Base-by-base conservation (phyloP, 495 filamentous ascomycete genomes). In the Schizothecium vesticola region DNA sequence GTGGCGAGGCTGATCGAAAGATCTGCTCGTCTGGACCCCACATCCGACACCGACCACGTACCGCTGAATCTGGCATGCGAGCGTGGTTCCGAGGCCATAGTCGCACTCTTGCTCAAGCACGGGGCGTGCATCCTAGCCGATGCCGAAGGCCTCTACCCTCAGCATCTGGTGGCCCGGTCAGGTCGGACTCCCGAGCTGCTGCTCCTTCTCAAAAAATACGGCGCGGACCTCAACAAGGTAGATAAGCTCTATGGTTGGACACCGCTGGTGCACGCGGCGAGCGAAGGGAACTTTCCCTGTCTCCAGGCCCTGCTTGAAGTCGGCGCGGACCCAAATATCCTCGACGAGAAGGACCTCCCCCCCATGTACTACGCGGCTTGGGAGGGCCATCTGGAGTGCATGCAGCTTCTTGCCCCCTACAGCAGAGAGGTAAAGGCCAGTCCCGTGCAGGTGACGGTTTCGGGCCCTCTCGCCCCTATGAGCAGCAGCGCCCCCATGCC, bases 221-320 rank as follows among this genome's bases (percentile, higher is more conserved):
- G 93, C 9, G 95, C 92, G n/a, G 89, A 98, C 75, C 83, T 98
- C 26, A 86, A 99, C 76, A 93, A 98, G 76, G 82, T 89, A 33
- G 95, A 99, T 78, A 97, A 96, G 77, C 82, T 99, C 16, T 97
- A 98, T 67, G 92, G 94, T 67, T 99, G 95, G 95, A 98, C 95
- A 3, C 93, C 95, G 1, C 80, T 99, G 1, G 95, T 99, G 71
- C 94, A 99, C 77, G 94, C 95, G 12, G 95, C 94, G 12, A 97
- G 94, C 73, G 95, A 99, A 83, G 95, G 95, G 26, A 96, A 95
- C 74, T 91, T 97, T 21, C 86, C 90, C 56, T 97, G 93, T 73
- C 81, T 98, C 29, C 85, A 90, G 63, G 89, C 88, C 1, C 85
- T 99, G 22, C 80, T 99, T 8, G 85, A 91, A 58, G 83, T 89